Conservation (phyloP, 768 basidiomycete genomes). For the Imleria badia region DNA sequence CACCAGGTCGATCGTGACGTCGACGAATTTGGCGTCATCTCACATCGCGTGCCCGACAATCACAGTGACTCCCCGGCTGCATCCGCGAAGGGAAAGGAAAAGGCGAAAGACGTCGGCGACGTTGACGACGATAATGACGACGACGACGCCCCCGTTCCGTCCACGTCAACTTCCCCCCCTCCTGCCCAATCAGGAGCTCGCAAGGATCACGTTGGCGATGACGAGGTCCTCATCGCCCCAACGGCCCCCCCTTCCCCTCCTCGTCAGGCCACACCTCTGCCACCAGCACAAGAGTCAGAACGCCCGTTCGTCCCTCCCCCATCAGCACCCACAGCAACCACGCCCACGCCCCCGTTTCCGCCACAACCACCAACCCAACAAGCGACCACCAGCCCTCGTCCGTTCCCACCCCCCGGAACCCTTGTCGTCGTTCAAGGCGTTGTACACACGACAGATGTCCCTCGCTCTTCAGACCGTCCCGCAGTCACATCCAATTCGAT, state of each 20-base stretch:
- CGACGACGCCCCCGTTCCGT: conserved; percentile 4
- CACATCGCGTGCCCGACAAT: conserved; percentile 28
- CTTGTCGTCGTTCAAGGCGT: conserved; percentile 83
- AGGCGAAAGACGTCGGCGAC: conserved; percentile 23
- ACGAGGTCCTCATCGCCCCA: conserved; percentile 26
- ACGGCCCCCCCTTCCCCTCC: conserved; percentile 5
- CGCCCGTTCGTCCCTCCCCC: conserved; percentile 12
- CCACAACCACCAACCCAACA: conserved; percentile 26
- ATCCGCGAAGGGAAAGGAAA: conserved; percentile 38
- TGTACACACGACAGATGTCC: conserved; percentile 72
- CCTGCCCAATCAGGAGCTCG: not conserved
- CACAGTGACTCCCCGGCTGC: conserved; percentile 24
- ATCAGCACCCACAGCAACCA: not conserved
- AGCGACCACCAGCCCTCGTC: conserved; percentile 30
- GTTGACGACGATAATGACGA: conserved; percentile 2
- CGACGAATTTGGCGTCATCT: conserved; percentile 29
- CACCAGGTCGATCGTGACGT: conserved; percentile 29
- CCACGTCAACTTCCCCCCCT: conserved; percentile 19
- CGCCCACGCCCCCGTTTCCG: conserved; percentile 11
- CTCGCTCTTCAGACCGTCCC: conserved; percentile 35
- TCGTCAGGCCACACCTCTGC: conserved; percentile 10
- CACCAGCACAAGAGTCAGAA: conserved; percentile 12
- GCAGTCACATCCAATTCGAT: conserved; percentile 12
- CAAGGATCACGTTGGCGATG: conserved; percentile 9
- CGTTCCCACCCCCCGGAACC: conserved; percentile 73